These are phyloP conservation scores for Carex myosuroides DNA, from an alignment of 176 grass and related monocot genomes.

Conservation along the genomic window DNA sequence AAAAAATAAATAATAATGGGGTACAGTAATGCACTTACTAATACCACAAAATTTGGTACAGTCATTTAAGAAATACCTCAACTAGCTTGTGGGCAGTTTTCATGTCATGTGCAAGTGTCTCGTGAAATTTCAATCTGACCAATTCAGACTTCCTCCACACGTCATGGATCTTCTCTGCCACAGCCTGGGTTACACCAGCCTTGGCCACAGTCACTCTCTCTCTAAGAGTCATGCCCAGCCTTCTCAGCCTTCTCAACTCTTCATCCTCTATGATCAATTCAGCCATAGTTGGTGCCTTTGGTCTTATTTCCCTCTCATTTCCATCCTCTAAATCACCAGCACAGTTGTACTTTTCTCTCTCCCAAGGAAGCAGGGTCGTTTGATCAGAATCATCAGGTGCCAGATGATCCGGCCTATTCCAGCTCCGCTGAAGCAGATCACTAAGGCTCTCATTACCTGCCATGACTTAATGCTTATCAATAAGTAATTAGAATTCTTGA, in stretches of 20 bases:
- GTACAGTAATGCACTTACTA: background rate
- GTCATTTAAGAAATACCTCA: slow-evolving; percentile 41
- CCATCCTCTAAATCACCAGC: background rate
- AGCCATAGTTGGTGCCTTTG: slow-evolving; percentile 66
- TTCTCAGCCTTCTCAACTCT: slow-evolving; percentile 69
- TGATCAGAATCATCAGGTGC: slow-evolving; percentile 25
- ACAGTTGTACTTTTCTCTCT: slow-evolving; percentile 34
- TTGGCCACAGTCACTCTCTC: slow-evolving; percentile 88
- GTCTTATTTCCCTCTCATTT: slow-evolving; percentile 43
- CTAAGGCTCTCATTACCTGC: slow-evolving; percentile 53
- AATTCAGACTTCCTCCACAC: slow-evolving; percentile 89
- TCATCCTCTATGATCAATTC: slow-evolving; percentile 86
- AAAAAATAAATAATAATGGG: background rate
- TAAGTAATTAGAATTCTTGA: background rate
- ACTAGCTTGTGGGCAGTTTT: slow-evolving; percentile 86
- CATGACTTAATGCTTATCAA: background rate
- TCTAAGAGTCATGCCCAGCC: slow-evolving; percentile 51
- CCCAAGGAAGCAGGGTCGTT: slow-evolving; percentile 59
- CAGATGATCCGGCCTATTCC: slow-evolving; percentile 58
- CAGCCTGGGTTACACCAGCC: slow-evolving; percentile 70
- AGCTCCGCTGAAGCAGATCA: slow-evolving; percentile 77
- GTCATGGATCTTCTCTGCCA: slow-evolving; percentile 90
- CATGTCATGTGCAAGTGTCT: slow-evolving; percentile 84
- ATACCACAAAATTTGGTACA: background rate
- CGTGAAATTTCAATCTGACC: slow-evolving; percentile 89